Evolutionary conservation across 371 early-diverging fungal genomes (phyloP), one percentile per base, ranked within the genome.

Genomic region (Saksenaea vasiformis): DNA sequence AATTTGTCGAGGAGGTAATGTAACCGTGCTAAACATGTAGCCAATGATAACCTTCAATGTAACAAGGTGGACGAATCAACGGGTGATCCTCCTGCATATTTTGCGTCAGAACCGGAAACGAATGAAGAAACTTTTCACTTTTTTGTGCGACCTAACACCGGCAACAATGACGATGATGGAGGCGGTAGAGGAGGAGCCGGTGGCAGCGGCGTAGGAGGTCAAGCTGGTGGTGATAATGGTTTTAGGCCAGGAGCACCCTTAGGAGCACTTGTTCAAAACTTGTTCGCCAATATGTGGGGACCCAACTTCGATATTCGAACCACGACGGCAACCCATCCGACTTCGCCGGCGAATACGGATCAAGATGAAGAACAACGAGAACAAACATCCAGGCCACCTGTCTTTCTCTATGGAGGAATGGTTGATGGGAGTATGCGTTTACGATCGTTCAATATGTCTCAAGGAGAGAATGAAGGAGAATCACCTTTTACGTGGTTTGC

Each of bases 1-100:
- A 86, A 43, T 89, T 89, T 71, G 85, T 87, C 15, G 87, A 89
- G 76, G 80, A 87, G 76, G 90, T 87, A 73, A 64, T 56, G 15
- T 13, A 28, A 39, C 39, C 24, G 26, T 26, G 5, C 41, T 17
- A 38, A 39, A 44, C 19, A 11, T 24, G 39, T 17, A 15, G 9
- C 17, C 10, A 28, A 31, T 61, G 51, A 11, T 22, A n/a, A 53
- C 28, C 1, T 8, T 11, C n/a, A 36, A 43, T n/a, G 19, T 19
- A 31, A 14, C 24, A 39, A 68, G 69, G 64, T 65, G 58, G 70
- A 61, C 17, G 61, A 70, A 34, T 36, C 62, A 13, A 59, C 59
- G 24, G 65, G 63, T 60, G 64, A 66, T 56, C 66, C 66, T 24
- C 58, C 43, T 27, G 17, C 63, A 39, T 62, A 56, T 43, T 62